Percentiles rank a stretch among this genome's conserved stretches.
Conservation (phyloP, 768 basidiomycete species). For the Jaapia argillacea region DNA sequence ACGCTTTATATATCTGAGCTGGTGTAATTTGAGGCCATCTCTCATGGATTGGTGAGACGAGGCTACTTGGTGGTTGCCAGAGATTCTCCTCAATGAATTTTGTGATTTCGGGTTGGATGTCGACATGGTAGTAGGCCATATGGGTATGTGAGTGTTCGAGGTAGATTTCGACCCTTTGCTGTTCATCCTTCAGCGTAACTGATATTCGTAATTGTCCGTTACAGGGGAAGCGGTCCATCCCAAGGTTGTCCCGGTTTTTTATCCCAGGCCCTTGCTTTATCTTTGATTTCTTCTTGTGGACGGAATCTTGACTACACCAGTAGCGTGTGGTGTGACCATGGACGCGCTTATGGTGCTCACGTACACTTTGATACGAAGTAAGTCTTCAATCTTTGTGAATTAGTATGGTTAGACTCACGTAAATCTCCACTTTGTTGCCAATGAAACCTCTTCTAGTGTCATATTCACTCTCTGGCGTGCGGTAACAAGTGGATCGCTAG, state of each 20-base stretch:
- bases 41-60: neutral
- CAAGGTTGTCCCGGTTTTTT: neutral
- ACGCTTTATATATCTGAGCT: neutral
- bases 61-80: neutral
- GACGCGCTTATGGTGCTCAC: neutral
- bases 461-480: no score
- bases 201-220: neutral
- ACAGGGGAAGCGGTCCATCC: neutral
- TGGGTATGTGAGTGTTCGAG: neutral
- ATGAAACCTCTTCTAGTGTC: no score
- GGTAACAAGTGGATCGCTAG: no score
- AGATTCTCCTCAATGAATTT: neutral
- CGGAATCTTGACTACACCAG: neutral
- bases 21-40: neutral
- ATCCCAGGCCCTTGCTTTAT: neutral
- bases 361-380: no score
- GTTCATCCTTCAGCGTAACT: neutral
- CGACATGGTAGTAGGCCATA: neutral
- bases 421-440: no score
- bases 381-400: no score
- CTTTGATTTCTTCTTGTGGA: neutral
- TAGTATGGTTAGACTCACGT: no score
- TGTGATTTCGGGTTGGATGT: neutral
- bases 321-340: neutral
- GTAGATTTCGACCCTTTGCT: neutral